A percentile compares a stretch with the other conserved stretches of the same genome.
Evolutionary conservation across 2,329 filamentous ascomycete genomes (phyloP).

Genomic region (Colletotrichum magnum): DNA sequence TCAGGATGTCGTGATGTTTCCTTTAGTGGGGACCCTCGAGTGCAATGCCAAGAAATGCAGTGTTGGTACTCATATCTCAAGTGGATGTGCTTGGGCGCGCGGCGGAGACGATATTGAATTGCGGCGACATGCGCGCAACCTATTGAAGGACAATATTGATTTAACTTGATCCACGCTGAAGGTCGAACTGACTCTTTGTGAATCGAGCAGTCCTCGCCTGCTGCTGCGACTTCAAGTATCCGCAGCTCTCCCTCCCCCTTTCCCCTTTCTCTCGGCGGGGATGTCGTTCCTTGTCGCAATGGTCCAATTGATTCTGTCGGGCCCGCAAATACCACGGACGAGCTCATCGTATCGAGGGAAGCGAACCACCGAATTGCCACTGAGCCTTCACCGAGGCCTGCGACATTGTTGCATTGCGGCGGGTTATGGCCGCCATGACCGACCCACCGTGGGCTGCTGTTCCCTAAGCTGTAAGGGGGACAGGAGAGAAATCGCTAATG

Average conservation of each 20-base stretch:
- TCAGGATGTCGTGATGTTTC: too few species aligned
- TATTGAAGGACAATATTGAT: background rate
- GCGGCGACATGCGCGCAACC: background rate
- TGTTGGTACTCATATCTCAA: too few species aligned
- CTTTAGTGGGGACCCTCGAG: too few species aligned
- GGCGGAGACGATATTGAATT: background rate
- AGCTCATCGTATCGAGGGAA: background rate
- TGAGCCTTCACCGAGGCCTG: background rate
- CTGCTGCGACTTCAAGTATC: background rate
- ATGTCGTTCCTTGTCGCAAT: constrained; percentile 20
- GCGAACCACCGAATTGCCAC: background rate
- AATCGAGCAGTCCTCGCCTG: constrained; percentile 22
- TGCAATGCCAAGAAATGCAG: too few species aligned
- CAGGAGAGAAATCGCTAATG: background rate
- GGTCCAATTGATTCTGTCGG: constrained; percentile 10
- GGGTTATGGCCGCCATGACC: background rate
- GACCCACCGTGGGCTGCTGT: background rate
- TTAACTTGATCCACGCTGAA: background rate
- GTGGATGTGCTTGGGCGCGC: too few species aligned
- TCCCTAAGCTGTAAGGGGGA: constrained; percentile 8
- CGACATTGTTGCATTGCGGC: constrained; percentile 1
- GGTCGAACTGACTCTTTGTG: background rate
- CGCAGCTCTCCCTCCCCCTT: too few species aligned
- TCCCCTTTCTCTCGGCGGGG: constrained; percentile 1
- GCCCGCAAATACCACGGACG: background rate